Evolutionary conservation across 495 filamentous ascomycete species (phyloP).

Genomic region (Xylaria sp.): DNA sequence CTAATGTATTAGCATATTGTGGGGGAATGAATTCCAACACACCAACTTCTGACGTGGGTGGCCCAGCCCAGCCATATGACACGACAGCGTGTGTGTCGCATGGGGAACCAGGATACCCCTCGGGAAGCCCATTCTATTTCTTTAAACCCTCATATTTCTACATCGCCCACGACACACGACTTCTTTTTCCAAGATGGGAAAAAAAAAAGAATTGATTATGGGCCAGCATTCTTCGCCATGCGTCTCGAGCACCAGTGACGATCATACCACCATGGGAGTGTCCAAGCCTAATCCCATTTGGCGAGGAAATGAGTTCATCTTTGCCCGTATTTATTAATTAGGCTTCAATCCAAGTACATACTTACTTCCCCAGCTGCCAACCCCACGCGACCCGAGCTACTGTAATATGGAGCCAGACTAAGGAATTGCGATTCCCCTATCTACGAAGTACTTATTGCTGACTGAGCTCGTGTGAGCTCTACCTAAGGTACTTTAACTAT

Average conservation of each 20-base stretch:
- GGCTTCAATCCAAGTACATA: slow-evolving; percentile 3
- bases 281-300: not conserved
- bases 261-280: slow-evolving; percentile 9
- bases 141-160: not conserved
- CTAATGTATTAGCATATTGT: slow-evolving; percentile 9
- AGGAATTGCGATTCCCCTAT: not conserved
- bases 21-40: slow-evolving; percentile 17
- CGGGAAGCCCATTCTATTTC: not conserved
- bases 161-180: not conserved
- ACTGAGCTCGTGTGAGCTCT: slow-evolving; percentile 24
- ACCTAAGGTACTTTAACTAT: not conserved
- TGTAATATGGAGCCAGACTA: slow-evolving; percentile 7
- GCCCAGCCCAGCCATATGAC: slow-evolving; percentile 10
- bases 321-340: not conserved
- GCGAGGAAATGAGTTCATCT: slow-evolving; percentile 13
- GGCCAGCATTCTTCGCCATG: not conserved
- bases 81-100: slow-evolving; percentile 20
- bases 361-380: slow-evolving; percentile 9
- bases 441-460: too few species aligned
- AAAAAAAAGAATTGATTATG: not conserved
- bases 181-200: not conserved
- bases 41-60: slow-evolving; percentile 23
- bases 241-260: not conserved
- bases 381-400: slow-evolving; percentile 15
- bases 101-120: not conserved